Conservation (phyloP, 73 alveolate genomes). For the Paramecium biaurelia region DNA sequence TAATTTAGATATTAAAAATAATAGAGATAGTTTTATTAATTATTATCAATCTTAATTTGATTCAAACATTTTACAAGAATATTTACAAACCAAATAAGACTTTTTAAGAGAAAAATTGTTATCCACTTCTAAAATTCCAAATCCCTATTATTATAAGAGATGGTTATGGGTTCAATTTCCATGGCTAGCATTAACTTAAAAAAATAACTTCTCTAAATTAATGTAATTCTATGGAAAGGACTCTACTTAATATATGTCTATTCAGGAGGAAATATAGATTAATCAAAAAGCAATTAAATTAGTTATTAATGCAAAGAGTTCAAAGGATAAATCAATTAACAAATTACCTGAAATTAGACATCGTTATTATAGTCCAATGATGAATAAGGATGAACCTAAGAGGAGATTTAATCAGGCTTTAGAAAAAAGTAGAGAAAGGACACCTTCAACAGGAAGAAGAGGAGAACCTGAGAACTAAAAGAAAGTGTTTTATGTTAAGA, state of each 20-base stretch:
- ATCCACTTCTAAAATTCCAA: background rate
- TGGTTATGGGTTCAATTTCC: conserved; percentile 52
- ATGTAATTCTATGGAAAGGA: conserved; percentile 5
- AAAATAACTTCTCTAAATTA: background rate
- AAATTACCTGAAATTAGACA: background rate
- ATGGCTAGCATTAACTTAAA: background rate
- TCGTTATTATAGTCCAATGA: background rate
- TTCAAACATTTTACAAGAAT: background rate
- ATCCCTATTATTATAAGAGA: conserved; percentile 33
- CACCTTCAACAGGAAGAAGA: background rate
- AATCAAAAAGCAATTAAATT: background rate
- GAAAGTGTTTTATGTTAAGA: background rate
- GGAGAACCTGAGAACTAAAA: background rate
- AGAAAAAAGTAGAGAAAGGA: background rate
- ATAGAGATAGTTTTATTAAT: background rate
- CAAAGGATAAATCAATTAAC: background rate
- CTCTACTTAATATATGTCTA: background rate
- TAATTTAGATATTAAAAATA: background rate
- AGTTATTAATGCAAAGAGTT: background rate
- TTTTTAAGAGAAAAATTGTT: conserved; percentile 1
- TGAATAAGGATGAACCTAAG: background rate
- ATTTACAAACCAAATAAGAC: background rate
- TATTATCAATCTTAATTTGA: background rate
- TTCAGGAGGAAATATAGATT: background rate
- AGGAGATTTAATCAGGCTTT: background rate